phyloP scores from a whole-genome alignment of 2,329 filamentous ascomycete genomes.

The Talaromyces piceae region DNA sequence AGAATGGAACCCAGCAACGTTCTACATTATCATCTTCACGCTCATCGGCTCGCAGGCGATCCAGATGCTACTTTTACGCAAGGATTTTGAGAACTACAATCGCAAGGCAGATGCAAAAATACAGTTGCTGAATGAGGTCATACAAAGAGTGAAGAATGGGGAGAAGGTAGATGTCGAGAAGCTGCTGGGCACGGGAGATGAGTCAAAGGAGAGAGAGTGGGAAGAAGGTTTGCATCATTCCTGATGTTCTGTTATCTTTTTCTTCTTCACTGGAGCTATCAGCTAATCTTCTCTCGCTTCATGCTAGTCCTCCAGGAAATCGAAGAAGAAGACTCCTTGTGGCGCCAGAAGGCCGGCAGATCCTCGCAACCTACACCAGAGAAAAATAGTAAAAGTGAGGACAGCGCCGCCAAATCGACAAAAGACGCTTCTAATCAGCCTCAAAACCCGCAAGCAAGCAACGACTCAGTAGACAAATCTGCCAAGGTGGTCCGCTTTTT shows the following conservation, averaged over 20 bases:
- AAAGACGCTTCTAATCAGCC: background rate
- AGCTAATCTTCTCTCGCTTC: background rate
- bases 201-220: conserved; percentile 74
- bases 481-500: conserved; percentile 1
- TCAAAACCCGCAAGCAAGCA: background rate
- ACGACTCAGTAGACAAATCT: background rate
- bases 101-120: conserved; percentile 76
- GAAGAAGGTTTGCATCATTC: conserved; percentile 56
- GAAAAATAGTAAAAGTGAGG: background rate
- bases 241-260: conserved; percentile 5
- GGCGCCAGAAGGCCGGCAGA: conserved; percentile 23
- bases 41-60: conserved; percentile 95
- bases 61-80: conserved; percentile 75
- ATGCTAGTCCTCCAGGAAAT: conserved; percentile 33
- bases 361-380: background rate
- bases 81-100: conserved; percentile 64
- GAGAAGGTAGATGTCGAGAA: conserved; percentile 75
- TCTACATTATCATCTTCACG: conserved; percentile 73
- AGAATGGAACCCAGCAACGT: conserved; percentile 73
- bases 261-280: background rate
- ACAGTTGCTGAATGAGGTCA: conserved; percentile 60
- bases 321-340: conserved; percentile 32
- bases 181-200: conserved; percentile 69
- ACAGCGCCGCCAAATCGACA: background rate
- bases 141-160: conserved; percentile 39